phyloP scores from a whole-genome alignment of 371 early-diverging fungal species.

The Apophysomyces trapeziformis region DNA sequence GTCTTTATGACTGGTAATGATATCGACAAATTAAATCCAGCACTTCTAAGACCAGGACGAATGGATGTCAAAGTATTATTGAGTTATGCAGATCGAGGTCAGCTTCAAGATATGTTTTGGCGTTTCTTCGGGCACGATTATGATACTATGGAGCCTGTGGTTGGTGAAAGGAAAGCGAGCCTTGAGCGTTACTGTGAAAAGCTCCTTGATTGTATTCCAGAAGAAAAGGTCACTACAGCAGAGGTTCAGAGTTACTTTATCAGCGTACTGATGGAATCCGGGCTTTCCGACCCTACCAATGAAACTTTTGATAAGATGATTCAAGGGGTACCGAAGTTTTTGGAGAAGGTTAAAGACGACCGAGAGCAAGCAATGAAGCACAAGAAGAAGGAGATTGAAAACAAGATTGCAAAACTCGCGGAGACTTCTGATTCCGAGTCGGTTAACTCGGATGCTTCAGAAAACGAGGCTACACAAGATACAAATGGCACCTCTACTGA shows the following conservation, averaged over 20 bases:
- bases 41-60: slow-evolving; percentile 95
- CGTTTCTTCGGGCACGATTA: slow-evolving; percentile 46
- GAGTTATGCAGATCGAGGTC: slow-evolving; percentile 74
- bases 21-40: slow-evolving; percentile 89
- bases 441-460: not conserved
- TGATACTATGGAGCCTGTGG: slow-evolving; percentile 21
- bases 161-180: slow-evolving; percentile 14
- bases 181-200: slow-evolving; percentile 3
- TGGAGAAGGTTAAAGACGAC: slow-evolving; percentile 21
- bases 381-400: slow-evolving; percentile 5
- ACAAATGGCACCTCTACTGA: not conserved
- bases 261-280: slow-evolving; percentile 27
- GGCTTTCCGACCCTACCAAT: slow-evolving; percentile 16
- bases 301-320: slow-evolving; percentile 16
- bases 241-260: slow-evolving; percentile 51
- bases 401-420: not conserved
- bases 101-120: slow-evolving; percentile 64
- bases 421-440: not conserved
- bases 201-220: slow-evolving; percentile 32
- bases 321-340: slow-evolving; percentile 22
- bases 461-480: not conserved
- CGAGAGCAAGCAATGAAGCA: slow-evolving; percentile 26
- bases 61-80: slow-evolving; percentile 90
- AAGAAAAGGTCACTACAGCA: slow-evolving; percentile 49
- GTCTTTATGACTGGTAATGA: slow-evolving; percentile 97